Evolutionary conservation across 2,329 filamentous ascomycete species (phyloP), one percentile per base, ranked within the genome.

Genomic region (Aspergillus ruber): DNA sequence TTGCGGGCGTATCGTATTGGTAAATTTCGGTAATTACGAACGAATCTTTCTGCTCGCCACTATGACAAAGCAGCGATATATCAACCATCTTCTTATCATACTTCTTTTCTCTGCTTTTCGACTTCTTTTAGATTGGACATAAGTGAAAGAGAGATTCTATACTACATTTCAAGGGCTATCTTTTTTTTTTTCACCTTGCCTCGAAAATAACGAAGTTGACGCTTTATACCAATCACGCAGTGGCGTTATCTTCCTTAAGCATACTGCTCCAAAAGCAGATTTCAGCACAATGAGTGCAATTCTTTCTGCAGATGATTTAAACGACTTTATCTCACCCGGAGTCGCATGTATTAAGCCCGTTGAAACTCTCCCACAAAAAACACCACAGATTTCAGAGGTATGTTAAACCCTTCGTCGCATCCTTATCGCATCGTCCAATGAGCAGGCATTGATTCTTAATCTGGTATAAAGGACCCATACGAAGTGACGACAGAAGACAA

Each of bases 271-370:
- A 42, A 44, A 35, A 50, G 44, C 50, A 49, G 50, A 44, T 47
- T 47, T 50, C 50, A 54, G 54, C 54, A 76, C 67, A 53, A 98
- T 98, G 93, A 95, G 90, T 66, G 93, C 93, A 53, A 98, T 98
- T 62, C 85, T 98, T 61, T 97, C 90, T 48, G 85, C 86, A 62
- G 91, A 98, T 75, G 90, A 96, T 68, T 78, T 98, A 52, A 98
- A 98, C 76, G 93, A 98, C 77, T 98, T 98, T 74, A 98, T 98
- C 66, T 93, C 88, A 48, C 93, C 93, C 12, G 90, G 91, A 53
- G 90, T 98, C 63, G 93, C 93, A 53, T 98, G 93, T 73, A 97
- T 98, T 70, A 97, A 98, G 65, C 93, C 93, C 23, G 80, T 98
- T 65, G 93, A 98, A 69, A 94, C 89, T 2, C 81, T 98, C 12